These are phyloP conservation scores for Aspergillus ibericus DNA, from an alignment of 2,329 filamentous ascomycete species.

Conservation along the genomic window DNA sequence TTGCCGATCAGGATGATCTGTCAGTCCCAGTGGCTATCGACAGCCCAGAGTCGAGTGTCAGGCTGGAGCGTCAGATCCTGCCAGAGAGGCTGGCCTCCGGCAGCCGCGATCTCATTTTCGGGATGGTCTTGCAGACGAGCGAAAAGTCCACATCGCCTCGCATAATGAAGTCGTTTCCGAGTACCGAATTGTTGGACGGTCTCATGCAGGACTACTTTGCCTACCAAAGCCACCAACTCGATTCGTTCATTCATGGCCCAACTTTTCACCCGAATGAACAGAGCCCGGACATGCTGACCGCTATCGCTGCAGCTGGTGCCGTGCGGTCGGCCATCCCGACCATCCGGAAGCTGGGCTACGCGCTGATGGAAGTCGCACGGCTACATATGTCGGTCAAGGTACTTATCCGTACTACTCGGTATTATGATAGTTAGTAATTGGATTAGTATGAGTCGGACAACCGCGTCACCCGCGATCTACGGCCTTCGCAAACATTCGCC, in stretches of 20 bases:
- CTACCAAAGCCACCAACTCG: conserved; percentile 25
- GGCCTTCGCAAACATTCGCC: conserved; percentile 53
- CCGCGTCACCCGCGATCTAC: conserved; percentile 57
- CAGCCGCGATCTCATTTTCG: conserved; percentile 63
- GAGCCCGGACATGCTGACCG: conserved; percentile 39
- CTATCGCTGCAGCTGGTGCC: conserved; percentile 40
- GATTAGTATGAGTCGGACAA: conserved; percentile 29
- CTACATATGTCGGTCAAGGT: conserved; percentile 58
- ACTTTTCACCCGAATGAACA: conserved; percentile 41
- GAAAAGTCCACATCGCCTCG: conserved; percentile 53
- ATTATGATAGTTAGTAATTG: not conserved
- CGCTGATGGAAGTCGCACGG: conserved; percentile 42
- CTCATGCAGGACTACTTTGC: conserved; percentile 43
- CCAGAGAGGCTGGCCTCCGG: conserved; percentile 25
- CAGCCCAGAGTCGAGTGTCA: conserved; percentile 19
- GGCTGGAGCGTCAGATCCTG: conserved; percentile 21
- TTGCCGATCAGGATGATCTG: conserved; percentile 28
- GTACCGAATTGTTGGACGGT: conserved; percentile 40
- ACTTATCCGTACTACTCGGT: conserved; percentile 59
- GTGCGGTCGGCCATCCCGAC: conserved; percentile 39
- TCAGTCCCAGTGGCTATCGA: conserved; percentile 28
- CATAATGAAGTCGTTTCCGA: conserved; percentile 48
- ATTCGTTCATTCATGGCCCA: conserved; percentile 47
- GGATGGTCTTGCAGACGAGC: conserved; percentile 62
- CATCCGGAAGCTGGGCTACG: conserved; percentile 43